phyloP scores from a whole-genome alignment of 768 basidiomycete species.

The Hygrophorus russula region DNA sequence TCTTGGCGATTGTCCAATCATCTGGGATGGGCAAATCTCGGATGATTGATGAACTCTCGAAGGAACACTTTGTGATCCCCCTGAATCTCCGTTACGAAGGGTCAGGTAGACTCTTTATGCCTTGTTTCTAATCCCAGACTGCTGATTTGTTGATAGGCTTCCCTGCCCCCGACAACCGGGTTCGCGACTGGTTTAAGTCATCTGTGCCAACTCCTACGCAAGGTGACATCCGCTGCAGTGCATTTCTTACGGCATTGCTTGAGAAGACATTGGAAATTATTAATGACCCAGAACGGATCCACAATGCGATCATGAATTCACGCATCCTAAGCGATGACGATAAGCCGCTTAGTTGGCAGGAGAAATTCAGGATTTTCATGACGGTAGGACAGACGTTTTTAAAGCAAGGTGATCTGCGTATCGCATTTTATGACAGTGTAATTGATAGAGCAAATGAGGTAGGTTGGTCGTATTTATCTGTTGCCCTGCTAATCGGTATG shows the following conservation, averaged over 20 bases:
- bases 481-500: neutral
- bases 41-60: constrained; percentile 3
- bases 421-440: neutral
- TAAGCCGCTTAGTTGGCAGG: neutral
- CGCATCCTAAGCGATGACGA: neutral
- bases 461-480: neutral
- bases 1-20: constrained; percentile 5
- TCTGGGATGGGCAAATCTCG: constrained; percentile 7
- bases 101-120: neutral
- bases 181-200: neutral
- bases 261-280: neutral
- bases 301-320: neutral
- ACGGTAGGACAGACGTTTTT: constrained; percentile 2
- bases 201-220: neutral
- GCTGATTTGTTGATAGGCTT: neutral
- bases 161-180: neutral
- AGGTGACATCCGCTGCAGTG: neutral
- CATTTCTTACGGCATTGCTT: constrained; percentile 2
- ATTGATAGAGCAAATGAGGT: constrained; percentile 2
- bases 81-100: constrained; percentile 2
- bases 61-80: constrained; percentile 5
- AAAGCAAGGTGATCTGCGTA: neutral
- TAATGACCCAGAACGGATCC: neutral
- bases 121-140: neutral
- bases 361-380: constrained; percentile 4